phyloP scores from a whole-genome alignment of 2,329 filamentous ascomycete species.

The Fusarium beomiforme region DNA sequence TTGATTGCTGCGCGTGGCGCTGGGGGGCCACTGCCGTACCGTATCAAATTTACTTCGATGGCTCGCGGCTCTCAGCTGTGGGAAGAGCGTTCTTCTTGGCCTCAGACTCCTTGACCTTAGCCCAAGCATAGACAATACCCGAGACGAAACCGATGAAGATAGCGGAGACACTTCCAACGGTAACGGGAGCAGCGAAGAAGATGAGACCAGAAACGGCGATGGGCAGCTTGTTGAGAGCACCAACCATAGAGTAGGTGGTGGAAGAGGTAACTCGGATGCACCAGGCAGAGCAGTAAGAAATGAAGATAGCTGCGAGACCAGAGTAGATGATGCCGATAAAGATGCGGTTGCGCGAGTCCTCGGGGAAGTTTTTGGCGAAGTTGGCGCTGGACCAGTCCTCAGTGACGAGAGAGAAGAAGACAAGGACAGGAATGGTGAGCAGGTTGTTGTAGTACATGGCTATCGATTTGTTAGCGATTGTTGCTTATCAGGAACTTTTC shows the following conservation, averaged over 20 bases:
- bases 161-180: constrained; percentile 91
- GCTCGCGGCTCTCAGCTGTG: constrained; percentile 58
- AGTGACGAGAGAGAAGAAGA: constrained; percentile 80
- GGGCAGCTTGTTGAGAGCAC: constrained; percentile 96
- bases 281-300: constrained; percentile 98
- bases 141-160: constrained; percentile 92
- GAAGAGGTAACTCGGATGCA: constrained; percentile 97
- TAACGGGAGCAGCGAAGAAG: constrained; percentile 96
- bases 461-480: constrained; percentile 54
- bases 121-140: constrained; percentile 90
- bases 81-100: constrained; percentile 65
- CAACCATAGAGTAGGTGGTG: constrained; percentile 99
- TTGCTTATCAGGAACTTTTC: not conserved
- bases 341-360: constrained; percentile 79
- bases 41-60: constrained; percentile 23
- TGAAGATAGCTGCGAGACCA: constrained; percentile 92
- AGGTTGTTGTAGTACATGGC: constrained; percentile 99
- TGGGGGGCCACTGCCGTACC: not conserved
- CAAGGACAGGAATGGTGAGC: constrained; percentile 90
- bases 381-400: constrained; percentile 95
- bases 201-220: constrained; percentile 91
- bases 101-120: constrained; percentile 65
- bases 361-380: constrained; percentile 86
- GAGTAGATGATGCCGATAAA: constrained; percentile 93
- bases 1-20: not conserved